phyloP scores from a whole-genome alignment of 1,139 yeast species.

The Magnusiomyces sp. region DNA sequence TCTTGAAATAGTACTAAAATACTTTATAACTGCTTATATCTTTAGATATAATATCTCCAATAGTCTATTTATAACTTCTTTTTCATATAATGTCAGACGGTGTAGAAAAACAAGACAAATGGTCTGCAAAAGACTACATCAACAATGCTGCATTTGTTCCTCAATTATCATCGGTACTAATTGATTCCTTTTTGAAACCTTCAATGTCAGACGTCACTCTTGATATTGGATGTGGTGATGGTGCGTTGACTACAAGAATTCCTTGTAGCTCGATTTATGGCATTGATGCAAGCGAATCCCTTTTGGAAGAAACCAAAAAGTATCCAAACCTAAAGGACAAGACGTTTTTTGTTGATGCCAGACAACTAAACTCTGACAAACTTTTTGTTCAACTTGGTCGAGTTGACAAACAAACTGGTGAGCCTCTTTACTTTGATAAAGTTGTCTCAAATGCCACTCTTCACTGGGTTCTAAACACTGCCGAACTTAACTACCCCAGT shows the following conservation, averaged over 20 bases:
- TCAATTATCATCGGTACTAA: conserved; percentile 14
- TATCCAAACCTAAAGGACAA: conserved; percentile 11
- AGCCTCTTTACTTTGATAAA: conserved; percentile 16
- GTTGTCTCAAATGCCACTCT: conserved; percentile 23
- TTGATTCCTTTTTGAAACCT: conserved; percentile 19
- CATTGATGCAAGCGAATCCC: conserved; percentile 16
- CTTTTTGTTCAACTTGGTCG: conserved; percentile 9
- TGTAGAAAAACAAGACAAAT: conserved; percentile 13
- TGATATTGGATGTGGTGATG: conserved; percentile 24
- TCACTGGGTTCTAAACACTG: conserved; percentile 20
- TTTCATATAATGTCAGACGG: not conserved
- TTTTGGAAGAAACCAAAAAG: conserved; percentile 14
- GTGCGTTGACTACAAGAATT: conserved; percentile 18
- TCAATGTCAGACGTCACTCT: conserved; percentile 16
- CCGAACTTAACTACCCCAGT: too few relatives aligned
- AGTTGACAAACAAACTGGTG: conserved; percentile 1
- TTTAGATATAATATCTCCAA: not conserved
- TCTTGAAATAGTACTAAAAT: too few relatives aligned
- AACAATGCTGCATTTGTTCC: conserved; percentile 21
- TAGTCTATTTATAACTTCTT: not conserved
- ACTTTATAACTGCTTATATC: not conserved
- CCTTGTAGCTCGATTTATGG: conserved; percentile 16
- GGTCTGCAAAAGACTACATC: conserved; percentile 19
- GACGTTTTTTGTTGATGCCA: not conserved
- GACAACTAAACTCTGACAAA: conserved; percentile 4